A percentile compares a stretch with the other conserved stretches of the same genome.
phyloP scores from a whole-genome alignment of 768 basidiomycete species.

The Leccinellum luteum region DNA sequence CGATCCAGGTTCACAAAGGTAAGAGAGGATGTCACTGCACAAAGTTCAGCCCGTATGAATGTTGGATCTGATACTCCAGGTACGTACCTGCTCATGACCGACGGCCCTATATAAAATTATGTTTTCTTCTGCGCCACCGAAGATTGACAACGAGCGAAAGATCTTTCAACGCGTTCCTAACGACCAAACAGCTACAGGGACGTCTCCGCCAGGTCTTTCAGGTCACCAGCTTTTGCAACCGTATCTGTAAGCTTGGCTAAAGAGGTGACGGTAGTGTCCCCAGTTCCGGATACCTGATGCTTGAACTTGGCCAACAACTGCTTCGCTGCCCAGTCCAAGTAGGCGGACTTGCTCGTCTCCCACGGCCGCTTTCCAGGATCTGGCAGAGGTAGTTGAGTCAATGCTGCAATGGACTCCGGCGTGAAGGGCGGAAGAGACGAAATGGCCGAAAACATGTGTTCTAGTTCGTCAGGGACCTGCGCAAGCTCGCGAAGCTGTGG shows the following conservation, averaged over 20 bases:
- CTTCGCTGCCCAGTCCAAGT: slow-evolving; percentile 72
- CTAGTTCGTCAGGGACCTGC: slow-evolving; percentile 39
- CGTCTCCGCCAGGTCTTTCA: slow-evolving; percentile 16
- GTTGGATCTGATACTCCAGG: background rate
- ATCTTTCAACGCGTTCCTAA: background rate
- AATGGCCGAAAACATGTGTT: slow-evolving; percentile 45
- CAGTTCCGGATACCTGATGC: slow-evolving; percentile 14
- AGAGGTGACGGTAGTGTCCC: slow-evolving; percentile 21
- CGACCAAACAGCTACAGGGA: slow-evolving; percentile 1
- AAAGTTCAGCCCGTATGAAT: background rate
- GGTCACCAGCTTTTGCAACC: slow-evolving; percentile 18
- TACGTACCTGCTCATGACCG: background rate
- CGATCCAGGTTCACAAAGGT: background rate
- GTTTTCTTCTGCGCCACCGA: background rate
- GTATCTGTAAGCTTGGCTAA: slow-evolving; percentile 18
- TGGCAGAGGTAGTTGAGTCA: slow-evolving; percentile 31
- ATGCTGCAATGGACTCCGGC: slow-evolving; percentile 37
- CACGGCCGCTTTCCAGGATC: slow-evolving; percentile 72
- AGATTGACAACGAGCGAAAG: background rate
- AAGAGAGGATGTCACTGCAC: background rate
- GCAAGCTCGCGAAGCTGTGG: slow-evolving; percentile 40
- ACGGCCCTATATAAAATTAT: background rate
- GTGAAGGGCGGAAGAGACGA: slow-evolving; percentile 48
- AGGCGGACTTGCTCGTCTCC: slow-evolving; percentile 74
- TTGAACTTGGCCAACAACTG: slow-evolving; percentile 44